A percentile compares a stretch with the other conserved stretches of the same genome.
phyloP scores from a whole-genome alignment of 176 grass and related monocot species.

The Areca catechu region DNA sequence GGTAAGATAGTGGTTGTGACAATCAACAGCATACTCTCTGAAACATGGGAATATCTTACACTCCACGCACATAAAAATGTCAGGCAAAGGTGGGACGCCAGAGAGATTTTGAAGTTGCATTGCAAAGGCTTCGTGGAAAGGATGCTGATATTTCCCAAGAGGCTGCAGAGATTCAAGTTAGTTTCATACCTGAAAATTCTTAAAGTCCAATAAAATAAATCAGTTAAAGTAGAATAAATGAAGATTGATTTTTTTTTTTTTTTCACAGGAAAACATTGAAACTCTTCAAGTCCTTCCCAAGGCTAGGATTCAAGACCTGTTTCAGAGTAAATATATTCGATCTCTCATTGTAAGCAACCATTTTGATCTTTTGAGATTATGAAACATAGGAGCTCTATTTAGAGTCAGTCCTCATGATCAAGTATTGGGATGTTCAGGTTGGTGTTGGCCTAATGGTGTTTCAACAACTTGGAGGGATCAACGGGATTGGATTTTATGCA shows the following conservation, averaged over 20 bases:
- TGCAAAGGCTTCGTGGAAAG: constrained; percentile 50
- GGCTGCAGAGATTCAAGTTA: constrained; percentile 59
- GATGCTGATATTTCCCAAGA: constrained; percentile 44
- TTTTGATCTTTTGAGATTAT: background rate
- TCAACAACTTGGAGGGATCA: constrained; percentile 71
- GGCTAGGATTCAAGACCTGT: constrained; percentile 40
- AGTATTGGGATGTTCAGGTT: constrained; percentile 27
- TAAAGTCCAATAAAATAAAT: background rate
- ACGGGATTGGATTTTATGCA: constrained; percentile 57
- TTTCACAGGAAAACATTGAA: constrained; percentile 51
- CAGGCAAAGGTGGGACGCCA: constrained; percentile 54
- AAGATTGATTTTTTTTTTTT: constrained; percentile 2
- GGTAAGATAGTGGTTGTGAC: constrained; percentile 25
- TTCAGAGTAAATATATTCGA: constrained; percentile 47
- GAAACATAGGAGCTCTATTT: too few species aligned
- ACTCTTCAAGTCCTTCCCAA: constrained; percentile 34
- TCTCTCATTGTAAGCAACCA: constrained; percentile 52
- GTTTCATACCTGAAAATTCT: constrained; percentile 5
- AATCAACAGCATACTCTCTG: too few species aligned
- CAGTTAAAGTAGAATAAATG: background rate
- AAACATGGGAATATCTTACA: too few species aligned
- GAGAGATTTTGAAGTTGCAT: constrained; percentile 46
- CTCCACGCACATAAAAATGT: background rate
- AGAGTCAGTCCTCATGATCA: background rate
- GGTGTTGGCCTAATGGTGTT: constrained; percentile 57